Percentiles rank a stretch among this genome's conserved stretches.
Evolutionary conservation across 352 stramenopile species (phyloP).

Genomic region (Phytopythium helicoides): DNA sequence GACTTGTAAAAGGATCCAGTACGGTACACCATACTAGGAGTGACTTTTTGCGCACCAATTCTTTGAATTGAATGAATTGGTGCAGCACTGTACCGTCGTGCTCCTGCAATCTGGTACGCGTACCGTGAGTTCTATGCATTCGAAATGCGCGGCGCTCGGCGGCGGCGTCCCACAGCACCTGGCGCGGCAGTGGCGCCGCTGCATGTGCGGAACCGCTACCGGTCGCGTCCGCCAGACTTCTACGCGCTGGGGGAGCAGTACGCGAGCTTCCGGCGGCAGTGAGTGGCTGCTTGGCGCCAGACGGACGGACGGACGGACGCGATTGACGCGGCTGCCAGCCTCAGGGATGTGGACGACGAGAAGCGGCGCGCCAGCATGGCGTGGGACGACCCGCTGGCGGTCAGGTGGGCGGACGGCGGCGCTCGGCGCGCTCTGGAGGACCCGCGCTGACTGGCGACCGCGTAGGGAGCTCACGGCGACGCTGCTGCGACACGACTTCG

Average conservation of each 20-base stretch:
- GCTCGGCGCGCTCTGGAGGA: too few relatives aligned
- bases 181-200: too few relatives aligned
- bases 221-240: conserved; percentile 64
- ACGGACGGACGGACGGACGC: too few relatives aligned
- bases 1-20: too few relatives aligned
- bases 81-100: too few relatives aligned
- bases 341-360: conserved; percentile 57
- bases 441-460: conserved; percentile 19
- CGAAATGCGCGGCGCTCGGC: conserved; percentile 46
- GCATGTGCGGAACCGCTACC: conserved; percentile 80
- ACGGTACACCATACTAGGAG: too few relatives aligned
- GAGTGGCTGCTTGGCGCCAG: too few relatives aligned
- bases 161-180: too few relatives aligned
- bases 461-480: conserved; percentile 88
- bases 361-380: conserved; percentile 54
- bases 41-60: too few relatives aligned
- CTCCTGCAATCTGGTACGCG: too few relatives aligned
- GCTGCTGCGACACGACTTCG: conserved; percentile 91
- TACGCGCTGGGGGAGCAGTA: conserved; percentile 66
- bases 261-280: conserved; percentile 64
- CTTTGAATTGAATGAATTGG: too few relatives aligned
- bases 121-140: too few relatives aligned
- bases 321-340: conserved; percentile 24
- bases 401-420: conserved; percentile 34
- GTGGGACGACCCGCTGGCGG: conserved; percentile 79